Conservation (phyloP, 306 rosid species). For the Quercus aquifolioides region DNA sequence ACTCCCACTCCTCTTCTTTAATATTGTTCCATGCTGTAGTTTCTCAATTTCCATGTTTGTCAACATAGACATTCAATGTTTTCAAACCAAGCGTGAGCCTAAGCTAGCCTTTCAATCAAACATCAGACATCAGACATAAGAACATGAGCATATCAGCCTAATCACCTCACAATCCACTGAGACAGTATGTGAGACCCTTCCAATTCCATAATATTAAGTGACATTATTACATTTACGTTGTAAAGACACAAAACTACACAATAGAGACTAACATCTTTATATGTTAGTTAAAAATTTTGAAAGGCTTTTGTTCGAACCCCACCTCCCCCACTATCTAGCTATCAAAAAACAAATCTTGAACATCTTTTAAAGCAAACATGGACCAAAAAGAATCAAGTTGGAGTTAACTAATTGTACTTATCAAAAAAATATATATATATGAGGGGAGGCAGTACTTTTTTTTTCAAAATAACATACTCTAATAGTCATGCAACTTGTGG, state of each 20-base stretch:
- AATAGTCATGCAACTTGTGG: too few relatives aligned
- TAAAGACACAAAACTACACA: not conserved
- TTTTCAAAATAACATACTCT: too few relatives aligned
- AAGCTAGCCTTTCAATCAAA: not conserved
- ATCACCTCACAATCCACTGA: not conserved
- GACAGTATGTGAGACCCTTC: not conserved
- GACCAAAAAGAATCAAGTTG: too few relatives aligned
- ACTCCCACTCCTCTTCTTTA: not conserved
- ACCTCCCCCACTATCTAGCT: too few relatives aligned
- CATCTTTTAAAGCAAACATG: not conserved
- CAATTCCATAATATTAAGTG: not conserved
- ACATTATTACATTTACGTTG: not conserved
- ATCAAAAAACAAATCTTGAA: not conserved
- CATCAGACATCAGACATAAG: not conserved
- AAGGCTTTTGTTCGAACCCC: not conserved
- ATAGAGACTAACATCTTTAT: not conserved
- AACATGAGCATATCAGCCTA: not conserved
- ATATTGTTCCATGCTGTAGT: not conserved
- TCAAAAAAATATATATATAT: too few relatives aligned
- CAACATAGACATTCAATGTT: not conserved
- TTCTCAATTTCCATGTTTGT: not conserved
- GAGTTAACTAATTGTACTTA: too few relatives aligned
- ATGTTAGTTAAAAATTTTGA: not conserved
- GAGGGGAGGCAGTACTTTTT: too few relatives aligned
- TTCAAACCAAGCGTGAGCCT: too few relatives aligned